Evolutionary conservation across 768 basidiomycete genomes (phyloP).

Genomic region (Hypsizygus marmoreus): DNA sequence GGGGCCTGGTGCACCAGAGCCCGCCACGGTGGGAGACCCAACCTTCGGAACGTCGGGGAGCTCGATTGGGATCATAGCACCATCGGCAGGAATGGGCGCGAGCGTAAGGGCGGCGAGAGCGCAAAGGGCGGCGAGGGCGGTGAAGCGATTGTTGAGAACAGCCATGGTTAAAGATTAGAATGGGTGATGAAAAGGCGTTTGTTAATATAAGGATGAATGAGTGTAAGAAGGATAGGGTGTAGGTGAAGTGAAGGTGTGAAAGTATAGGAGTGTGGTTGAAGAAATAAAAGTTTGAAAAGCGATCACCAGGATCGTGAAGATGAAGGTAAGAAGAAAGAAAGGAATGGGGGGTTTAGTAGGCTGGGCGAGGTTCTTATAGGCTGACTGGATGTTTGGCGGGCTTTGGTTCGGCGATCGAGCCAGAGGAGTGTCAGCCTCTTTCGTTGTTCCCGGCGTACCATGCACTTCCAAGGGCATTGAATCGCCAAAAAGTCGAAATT

Average conservation of each 20-base stretch:
- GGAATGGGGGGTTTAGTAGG: conserved; percentile 16
- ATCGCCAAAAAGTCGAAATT: too few species aligned
- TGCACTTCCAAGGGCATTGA: too few species aligned
- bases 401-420: conserved; percentile 24
- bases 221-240: conserved; percentile 20
- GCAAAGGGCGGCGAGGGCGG: conserved; percentile 45
- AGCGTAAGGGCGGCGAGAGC: conserved; percentile 45
- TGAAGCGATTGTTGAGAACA: conserved; percentile 47
- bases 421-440: too few species aligned
- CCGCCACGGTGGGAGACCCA: too few species aligned
- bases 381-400: conserved; percentile 18
- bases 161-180: conserved; percentile 43
- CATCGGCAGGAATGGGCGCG: conserved; percentile 36
- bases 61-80: conserved; percentile 41
- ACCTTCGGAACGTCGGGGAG: too few species aligned
- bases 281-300: conserved; percentile 19
- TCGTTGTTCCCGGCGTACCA: too few species aligned
- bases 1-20: too few species aligned
- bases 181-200: conserved; percentile 12
- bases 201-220: conserved; percentile 18
- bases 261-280: too few species aligned
- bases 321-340: conserved; percentile 37
- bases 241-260: conserved; percentile 19
- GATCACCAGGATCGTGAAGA: conserved; percentile 61
- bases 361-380: conserved; percentile 28